Conservation (phyloP, 768 basidiomycete species). For the Lactarius quietus region DNA sequence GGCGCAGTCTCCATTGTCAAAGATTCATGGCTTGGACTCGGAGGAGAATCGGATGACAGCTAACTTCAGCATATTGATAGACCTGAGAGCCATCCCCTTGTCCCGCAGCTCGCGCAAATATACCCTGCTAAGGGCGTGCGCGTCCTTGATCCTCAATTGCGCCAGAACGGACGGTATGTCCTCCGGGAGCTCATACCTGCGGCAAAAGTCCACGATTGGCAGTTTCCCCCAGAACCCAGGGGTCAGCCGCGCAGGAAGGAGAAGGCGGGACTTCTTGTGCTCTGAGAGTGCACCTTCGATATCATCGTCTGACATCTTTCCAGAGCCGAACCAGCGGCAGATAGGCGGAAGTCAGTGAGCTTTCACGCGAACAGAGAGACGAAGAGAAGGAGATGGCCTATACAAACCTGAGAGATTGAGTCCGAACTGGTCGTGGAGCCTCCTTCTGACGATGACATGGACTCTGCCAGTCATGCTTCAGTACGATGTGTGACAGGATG, state of each 20-base stretch:
- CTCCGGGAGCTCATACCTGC: slow-evolving; percentile 13
- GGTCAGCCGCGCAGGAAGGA: slow-evolving; percentile 16
- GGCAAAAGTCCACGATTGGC: slow-evolving; percentile 13
- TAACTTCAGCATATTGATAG: slow-evolving; percentile 15
- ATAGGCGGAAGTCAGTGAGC: neutral
- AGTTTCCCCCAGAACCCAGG: slow-evolving; percentile 12
- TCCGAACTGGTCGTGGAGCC: slow-evolving; percentile 11
- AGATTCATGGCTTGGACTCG: slow-evolving; percentile 12
- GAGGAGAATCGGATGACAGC: slow-evolving; percentile 18
- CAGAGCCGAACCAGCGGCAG: no score
- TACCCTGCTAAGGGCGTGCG: slow-evolving; percentile 12
- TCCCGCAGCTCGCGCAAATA: slow-evolving; percentile 13
- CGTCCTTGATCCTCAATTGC: slow-evolving; percentile 14
- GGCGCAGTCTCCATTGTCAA: no score
- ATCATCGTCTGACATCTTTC: slow-evolving; percentile 20
- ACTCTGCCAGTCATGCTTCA: slow-evolving; percentile 1
- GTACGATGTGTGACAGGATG: neutral
- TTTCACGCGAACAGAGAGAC: neutral
- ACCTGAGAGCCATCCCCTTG: slow-evolving; percentile 1
- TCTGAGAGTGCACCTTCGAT: slow-evolving; percentile 11
- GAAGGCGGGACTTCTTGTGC: slow-evolving; percentile 11
- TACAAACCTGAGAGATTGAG: slow-evolving; percentile 18
- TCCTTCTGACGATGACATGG: slow-evolving; percentile 1
- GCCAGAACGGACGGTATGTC: slow-evolving; percentile 5
- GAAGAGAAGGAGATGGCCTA: neutral